Base-by-base conservation (phyloP, 805 yeast genomes). In the Tetrapisispora arboricola region DNA sequence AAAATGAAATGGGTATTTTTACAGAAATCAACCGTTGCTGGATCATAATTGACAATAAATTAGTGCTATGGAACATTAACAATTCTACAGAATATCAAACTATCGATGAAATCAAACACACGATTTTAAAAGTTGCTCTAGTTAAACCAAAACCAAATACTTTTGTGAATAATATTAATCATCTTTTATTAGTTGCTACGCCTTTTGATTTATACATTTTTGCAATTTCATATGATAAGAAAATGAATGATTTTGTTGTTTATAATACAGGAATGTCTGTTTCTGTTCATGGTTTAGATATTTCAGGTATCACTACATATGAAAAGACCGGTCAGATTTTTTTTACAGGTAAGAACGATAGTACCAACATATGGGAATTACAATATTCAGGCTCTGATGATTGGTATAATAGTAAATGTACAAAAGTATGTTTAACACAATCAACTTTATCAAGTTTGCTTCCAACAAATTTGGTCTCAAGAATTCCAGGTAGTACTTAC, bases 381-480 rank as follows among this genome's bases (percentile, higher is more conserved):
- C 79, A 76, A 44, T 92, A 92, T 57, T 73, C 88, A 6, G 82
- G 80, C 48, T 73, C 82, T 20, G 92, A 86, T 36, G 80, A 84
- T 41, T 90, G 95, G 84, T 86, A 86, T 57, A 76, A 79, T 47
- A 80, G 84, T 54, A 83, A 80, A 51, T 84, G 94, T 55, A 77
- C 76, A 50, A 87, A 87, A 59, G 76, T 80, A 31, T 86, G 96
- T 58, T 70, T 84, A 41, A 86, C 96, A 33, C 78, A 76, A 62
- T 75, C 75, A 49, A 78, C 69, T 0, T 60, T 79, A 32, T 64
- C 80, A 1, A 67, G 72, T 27, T 64, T 76, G 25, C 60, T 77
- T 17, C 80, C 80, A n/a, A 50, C 58, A 3, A 55, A 57, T 34
- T 30, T 62, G 12, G 43, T 61, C n/a, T 49, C 57, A 1, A 51